Conservation (phyloP, 1,139 yeast species). For the Yamadazyma conglobata region DNA sequence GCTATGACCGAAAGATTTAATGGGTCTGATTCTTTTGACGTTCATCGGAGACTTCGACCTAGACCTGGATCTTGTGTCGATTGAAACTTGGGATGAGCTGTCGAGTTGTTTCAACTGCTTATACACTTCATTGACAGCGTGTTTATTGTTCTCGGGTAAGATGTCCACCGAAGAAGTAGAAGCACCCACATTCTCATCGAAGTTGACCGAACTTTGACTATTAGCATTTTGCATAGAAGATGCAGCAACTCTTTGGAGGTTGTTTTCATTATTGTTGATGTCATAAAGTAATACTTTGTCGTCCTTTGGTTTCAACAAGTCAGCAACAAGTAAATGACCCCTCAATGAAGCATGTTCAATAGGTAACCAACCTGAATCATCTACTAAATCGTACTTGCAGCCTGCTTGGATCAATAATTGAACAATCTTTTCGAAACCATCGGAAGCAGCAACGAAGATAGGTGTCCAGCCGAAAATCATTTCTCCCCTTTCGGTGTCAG, state of each 20-base stretch:
- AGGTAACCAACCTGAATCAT: conserved; percentile 94
- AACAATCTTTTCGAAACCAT: conserved; percentile 65
- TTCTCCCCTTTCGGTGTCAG: conserved; percentile 76
- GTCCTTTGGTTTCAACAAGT: conserved; percentile 49
- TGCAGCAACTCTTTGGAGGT: conserved; percentile 30
- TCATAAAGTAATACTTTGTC: conserved; percentile 35
- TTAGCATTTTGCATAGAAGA: conserved; percentile 17
- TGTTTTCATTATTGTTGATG: conserved; percentile 37
- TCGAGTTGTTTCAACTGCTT: conserved; percentile 35
- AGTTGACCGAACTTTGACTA: conserved; percentile 4
- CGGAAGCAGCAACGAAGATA: conserved; percentile 84
- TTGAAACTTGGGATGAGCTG: conserved; percentile 17
- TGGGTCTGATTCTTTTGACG: conserved; percentile 39
- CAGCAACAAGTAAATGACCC: conserved; percentile 77
- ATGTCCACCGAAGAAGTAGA: conserved; percentile 36
- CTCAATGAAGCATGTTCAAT: conserved; percentile 93
- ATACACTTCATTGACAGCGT: conserved; percentile 37
- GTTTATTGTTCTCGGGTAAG: conserved; percentile 35
- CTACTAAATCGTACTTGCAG: conserved; percentile 56
- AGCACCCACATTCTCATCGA: conserved; percentile 15
- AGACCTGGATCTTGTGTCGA: conserved; percentile 12
- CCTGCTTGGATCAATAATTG: conserved; percentile 50
- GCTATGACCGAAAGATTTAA: conserved; percentile 85
- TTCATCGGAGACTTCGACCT: conserved; percentile 31
- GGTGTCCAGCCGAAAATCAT: conserved; percentile 93